These are phyloP conservation scores for Xylaria polymorpha DNA, from an alignment of 2,329 filamentous ascomycete genomes.

Conservation along the genomic window DNA sequence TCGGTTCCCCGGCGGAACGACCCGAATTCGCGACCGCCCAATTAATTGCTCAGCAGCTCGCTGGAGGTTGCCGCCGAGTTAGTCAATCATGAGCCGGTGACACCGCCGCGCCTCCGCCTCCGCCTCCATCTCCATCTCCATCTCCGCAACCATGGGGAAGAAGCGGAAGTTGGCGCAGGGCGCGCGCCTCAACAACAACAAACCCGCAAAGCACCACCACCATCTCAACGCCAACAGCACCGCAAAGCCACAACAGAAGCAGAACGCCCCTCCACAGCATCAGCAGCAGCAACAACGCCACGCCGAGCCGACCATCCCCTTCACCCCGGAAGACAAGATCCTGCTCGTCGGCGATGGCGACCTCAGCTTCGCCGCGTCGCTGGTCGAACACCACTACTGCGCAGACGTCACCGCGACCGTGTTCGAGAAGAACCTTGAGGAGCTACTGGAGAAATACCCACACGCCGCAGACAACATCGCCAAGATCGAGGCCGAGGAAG, in stretches of 20 bases:
- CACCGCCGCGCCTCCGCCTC: constrained; percentile 16
- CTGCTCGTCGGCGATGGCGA: constrained; percentile 84
- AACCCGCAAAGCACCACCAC: constrained; percentile 34
- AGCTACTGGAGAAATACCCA: constrained; percentile 79
- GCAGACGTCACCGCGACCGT: constrained; percentile 76
- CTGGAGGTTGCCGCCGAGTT: constrained; percentile 1
- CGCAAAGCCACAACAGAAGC: constrained; percentile 34
- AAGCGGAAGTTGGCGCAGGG: constrained; percentile 49
- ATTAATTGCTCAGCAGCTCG: constrained; percentile 3
- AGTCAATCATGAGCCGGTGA: constrained; percentile 42
- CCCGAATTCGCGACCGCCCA: constrained; percentile 7
- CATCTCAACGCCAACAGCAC: constrained; percentile 15
- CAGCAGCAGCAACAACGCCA: constrained; percentile 45
- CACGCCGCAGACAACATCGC: constrained; percentile 71
- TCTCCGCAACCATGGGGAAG: constrained; percentile 57
- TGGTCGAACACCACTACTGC: constrained; percentile 74
- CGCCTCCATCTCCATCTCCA: constrained; percentile 21
- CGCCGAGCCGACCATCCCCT: constrained; percentile 71
- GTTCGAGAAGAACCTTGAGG: constrained; percentile 66
- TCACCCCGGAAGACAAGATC: constrained; percentile 73
- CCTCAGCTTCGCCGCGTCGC: constrained; percentile 78
- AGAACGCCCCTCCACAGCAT: not conserved
- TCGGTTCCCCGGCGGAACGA: constrained; percentile 9
- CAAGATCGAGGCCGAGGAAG: constrained; percentile 59
- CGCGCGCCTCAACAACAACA: constrained; percentile 39